Conservation (phyloP, 2,329 filamentous ascomycete species). For the Paracoccidioides lutzii region DNA sequence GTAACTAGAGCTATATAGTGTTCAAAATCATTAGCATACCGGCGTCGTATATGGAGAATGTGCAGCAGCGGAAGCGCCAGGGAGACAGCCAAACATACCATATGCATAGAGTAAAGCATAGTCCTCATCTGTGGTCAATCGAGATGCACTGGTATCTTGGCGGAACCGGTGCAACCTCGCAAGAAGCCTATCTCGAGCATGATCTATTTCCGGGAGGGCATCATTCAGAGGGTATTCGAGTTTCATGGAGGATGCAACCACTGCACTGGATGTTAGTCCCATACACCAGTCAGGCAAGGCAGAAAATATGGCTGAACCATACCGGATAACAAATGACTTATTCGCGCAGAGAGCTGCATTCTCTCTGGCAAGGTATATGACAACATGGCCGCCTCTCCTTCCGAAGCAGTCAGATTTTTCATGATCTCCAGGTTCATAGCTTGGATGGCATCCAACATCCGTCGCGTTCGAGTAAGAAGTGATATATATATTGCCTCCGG, state of each 20-base stretch:
- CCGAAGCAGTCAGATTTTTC: slow-evolving; percentile 60
- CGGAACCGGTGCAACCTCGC: slow-evolving; percentile 81
- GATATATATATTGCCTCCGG: slow-evolving; percentile 58
- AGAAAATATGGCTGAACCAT: slow-evolving; percentile 12
- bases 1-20: slow-evolving; percentile 44
- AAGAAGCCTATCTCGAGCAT: slow-evolving; percentile 67
- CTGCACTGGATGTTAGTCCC: slow-evolving; percentile 40
- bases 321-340: slow-evolving; percentile 69
- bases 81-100: slow-evolving; percentile 35
- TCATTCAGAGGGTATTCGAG: slow-evolving; percentile 88
- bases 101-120: slow-evolving; percentile 91
- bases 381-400: slow-evolving; percentile 70
- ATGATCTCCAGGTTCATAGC: slow-evolving; percentile 88
- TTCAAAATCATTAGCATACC: background rate
- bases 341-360: slow-evolving; percentile 67
- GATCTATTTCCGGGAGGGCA: slow-evolving; percentile 68
- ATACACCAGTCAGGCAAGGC: background rate
- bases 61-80: background rate
- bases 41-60: background rate
- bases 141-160: slow-evolving; percentile 47
- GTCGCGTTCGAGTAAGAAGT: slow-evolving; percentile 66
- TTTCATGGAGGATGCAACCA: slow-evolving; percentile 86
- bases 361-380: slow-evolving; percentile 69
- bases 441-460: slow-evolving; percentile 86
- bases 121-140: slow-evolving; percentile 44